A percentile compares a stretch with the other conserved stretches of the same genome.
Conservation (phyloP, 2,329 filamentous ascomycete species). For the Colletotrichum sp. region DNA sequence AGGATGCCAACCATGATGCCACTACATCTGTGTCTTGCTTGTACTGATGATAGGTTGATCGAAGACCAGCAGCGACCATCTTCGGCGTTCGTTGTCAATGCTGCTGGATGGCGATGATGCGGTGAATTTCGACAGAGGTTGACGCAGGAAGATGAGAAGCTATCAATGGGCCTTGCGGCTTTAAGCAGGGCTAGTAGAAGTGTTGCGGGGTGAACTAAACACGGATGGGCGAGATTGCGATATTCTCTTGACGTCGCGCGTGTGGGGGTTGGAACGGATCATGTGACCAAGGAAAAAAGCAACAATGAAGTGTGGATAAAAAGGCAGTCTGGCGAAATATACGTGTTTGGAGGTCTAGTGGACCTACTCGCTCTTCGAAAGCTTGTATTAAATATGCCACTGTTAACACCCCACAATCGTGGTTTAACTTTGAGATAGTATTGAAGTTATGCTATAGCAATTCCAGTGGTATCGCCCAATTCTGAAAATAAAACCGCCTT, state of each 20-base stretch:
- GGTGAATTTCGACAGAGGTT: neutral
- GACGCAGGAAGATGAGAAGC: neutral
- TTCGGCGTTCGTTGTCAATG: neutral
- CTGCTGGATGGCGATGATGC: neutral
- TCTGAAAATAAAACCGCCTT: neutral
- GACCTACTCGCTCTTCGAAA: neutral
- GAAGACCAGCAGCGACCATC: conserved; percentile 27
- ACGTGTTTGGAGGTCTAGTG: neutral
- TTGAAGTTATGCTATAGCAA: neutral
- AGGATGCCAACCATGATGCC: conserved; percentile 45
- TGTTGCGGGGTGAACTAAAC: neutral
- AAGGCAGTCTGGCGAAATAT: neutral
- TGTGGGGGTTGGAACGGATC: neutral
- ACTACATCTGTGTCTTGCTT: conserved; percentile 45
- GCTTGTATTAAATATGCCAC: neutral
- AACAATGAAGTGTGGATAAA: neutral
- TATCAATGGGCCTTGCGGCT: neutral
- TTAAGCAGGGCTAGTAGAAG: neutral
- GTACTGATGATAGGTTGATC: conserved; percentile 41
- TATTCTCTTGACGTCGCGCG: neutral
- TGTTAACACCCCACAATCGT: neutral
- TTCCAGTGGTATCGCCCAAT: neutral
- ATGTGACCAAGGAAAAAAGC: neutral
- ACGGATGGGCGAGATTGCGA: neutral
- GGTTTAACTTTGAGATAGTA: neutral